Base-by-base conservation (phyloP, 1,284 basidiomycete genomes). In the Sanguinoderma infundibulare region DNA sequence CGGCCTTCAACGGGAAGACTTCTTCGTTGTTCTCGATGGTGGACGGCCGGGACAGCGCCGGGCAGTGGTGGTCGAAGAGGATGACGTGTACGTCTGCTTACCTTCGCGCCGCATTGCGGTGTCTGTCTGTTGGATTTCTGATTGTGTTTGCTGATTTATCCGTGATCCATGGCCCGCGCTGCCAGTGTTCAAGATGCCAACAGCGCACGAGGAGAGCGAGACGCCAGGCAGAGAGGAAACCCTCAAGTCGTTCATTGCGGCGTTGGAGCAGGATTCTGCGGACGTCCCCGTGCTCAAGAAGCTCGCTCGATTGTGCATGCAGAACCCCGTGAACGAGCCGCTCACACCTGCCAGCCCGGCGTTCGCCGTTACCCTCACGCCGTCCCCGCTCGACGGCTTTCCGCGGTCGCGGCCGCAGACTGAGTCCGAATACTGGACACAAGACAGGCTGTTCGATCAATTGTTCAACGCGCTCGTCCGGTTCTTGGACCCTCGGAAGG, bases 1-100 rank as follows among this genome's bases (percentile, higher is more conserved):
- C 92, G 28, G 83, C 79, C 15, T 75, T 78, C 63, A 83, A 83
- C 65, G 80, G 80, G n/a, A 74, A 73, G 57, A 74, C 83, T 32
- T 72, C 83, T 15, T 85, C 86, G 14, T 75, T 92, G 66, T 77
- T 92, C 59, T 88, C 90, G 71, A 84, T 89, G 47, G 76, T 92
- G 60, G 77, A 73, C 60, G 83, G 82, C 49, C 78, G 81, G 62
- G 87, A 81, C 61, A 83, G 86, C 67, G 86, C 90, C 65, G 87
- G 83, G 28, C 84, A 85, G 17, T 94, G 91, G 92, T 92, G 90
- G 90, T 73, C 86, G 67, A 93, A 90, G 72, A 81, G 88, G 62
- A 86, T 84, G 72, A 78, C 80, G 55, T 74, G 91, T 93, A 72
- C 69, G 87, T 80, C 32, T 52, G 39, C 28, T n/a, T 20, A 30